These are phyloP conservation scores for Ceratobasidium sp. DNA, from an alignment of 1,284 basidiomycete species.

Conservation along the genomic window DNA sequence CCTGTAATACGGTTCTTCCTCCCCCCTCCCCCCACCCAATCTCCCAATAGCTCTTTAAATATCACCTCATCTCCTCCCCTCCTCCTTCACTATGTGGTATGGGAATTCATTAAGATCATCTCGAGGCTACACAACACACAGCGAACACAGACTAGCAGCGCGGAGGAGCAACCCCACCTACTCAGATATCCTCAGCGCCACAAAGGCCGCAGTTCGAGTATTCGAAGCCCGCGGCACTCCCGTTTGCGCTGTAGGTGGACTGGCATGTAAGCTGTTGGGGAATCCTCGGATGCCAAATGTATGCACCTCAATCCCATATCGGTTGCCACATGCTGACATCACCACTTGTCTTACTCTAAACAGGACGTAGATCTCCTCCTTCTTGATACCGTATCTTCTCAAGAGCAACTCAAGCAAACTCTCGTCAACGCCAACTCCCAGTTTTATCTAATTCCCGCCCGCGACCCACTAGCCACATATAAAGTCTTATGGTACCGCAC, in stretches of 20 bases:
- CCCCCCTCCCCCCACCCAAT: background rate
- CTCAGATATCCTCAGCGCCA: conserved; percentile 19
- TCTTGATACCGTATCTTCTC: conserved; percentile 11
- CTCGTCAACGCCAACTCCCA: conserved; percentile 22
- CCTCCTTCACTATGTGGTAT: conserved; percentile 4
- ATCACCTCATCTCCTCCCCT: background rate
- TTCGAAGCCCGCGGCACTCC: conserved; percentile 11
- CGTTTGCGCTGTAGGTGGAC: conserved; percentile 28
- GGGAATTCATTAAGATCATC: conserved; percentile 16
- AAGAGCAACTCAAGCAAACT: conserved; percentile 28
- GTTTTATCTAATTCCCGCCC: conserved; percentile 31
- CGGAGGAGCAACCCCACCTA: conserved; percentile 22
- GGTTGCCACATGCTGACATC: background rate
- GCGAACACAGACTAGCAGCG: conserved; percentile 16
- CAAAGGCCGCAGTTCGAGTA: conserved; percentile 21
- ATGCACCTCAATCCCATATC: background rate
- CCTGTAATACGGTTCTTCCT: background rate
- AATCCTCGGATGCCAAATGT: conserved; percentile 36
- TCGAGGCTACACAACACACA: background rate
- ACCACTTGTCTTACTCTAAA: background rate
- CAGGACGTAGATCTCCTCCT: conserved; percentile 30
- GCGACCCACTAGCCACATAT: conserved; percentile 23
- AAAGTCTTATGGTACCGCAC: conserved; percentile 42
- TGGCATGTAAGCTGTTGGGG: conserved; percentile 32
- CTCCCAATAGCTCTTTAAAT: background rate